Percentiles rank a stretch among this genome's conserved stretches.
Conservation (phyloP, 768 basidiomycete species). For the Kondoa malvinella region DNA sequence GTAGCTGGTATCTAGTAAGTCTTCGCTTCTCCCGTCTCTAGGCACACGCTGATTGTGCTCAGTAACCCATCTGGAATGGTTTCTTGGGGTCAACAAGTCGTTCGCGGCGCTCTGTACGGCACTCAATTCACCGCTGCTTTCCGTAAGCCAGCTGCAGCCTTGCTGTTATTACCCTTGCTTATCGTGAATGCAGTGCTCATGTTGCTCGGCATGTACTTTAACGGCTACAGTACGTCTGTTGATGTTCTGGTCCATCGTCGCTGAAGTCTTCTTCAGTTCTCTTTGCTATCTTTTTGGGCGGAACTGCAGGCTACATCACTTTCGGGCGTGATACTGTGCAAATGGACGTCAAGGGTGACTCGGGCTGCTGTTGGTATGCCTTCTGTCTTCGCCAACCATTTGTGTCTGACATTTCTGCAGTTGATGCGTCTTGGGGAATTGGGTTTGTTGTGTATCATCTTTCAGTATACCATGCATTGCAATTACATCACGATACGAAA, state of each 20-base stretch:
- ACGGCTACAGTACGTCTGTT: neutral
- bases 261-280: constrained; percentile 19
- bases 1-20: neutral
- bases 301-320: constrained; percentile 5
- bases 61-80: constrained; percentile 2
- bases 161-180: neutral
- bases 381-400: too few species aligned
- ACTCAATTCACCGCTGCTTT: constrained; percentile 30
- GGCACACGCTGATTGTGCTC: constrained; percentile 2
- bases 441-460: neutral
- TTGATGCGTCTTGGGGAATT: too few species aligned
- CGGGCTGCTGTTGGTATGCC: neutral
- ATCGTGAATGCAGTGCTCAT: too few species aligned
- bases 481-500: neutral
- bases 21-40: constrained; percentile 13
- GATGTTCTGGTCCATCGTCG: constrained; percentile 11
- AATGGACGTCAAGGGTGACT: neutral
- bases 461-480: neutral
- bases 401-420: too few species aligned
- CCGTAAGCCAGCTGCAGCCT: constrained; percentile 22
- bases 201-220: neutral
- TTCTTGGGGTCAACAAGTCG: constrained; percentile 27
- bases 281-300: constrained; percentile 28
- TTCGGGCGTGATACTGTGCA: constrained; percentile 13
- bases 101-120: constrained; percentile 28